Percentiles rank a stretch among this genome's conserved stretches.
Evolutionary conservation across 441 rosid species (phyloP).

Genomic region (Erodium moschatum): DNA sequence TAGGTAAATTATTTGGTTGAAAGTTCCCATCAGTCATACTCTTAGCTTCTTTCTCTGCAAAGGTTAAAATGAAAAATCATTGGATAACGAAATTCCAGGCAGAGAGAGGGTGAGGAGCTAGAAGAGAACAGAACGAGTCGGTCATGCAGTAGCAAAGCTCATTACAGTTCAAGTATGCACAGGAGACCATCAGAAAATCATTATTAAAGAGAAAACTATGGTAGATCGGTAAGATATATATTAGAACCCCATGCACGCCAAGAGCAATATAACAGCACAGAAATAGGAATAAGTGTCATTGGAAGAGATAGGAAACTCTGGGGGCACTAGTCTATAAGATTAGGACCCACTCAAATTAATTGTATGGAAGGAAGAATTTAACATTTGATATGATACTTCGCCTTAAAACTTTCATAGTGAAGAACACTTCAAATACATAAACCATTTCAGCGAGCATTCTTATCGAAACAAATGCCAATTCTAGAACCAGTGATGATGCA

Average conservation of each 20-base stretch:
- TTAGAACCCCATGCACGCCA: not conserved
- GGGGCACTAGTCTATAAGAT: not conserved
- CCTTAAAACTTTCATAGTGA: not conserved
- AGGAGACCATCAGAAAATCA: not conserved
- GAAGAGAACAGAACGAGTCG: not conserved
- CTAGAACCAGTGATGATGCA: not conserved
- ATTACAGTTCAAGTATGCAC: not conserved
- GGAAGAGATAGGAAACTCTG: not conserved
- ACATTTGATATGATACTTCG: not conserved
- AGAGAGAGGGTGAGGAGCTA: not conserved
- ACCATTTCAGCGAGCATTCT: not conserved
- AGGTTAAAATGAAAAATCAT: constrained; percentile 19
- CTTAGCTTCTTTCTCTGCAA: constrained; percentile 51
- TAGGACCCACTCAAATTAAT: not conserved
- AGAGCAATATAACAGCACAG: not conserved
- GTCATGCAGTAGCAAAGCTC: constrained; percentile 2
- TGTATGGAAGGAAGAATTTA: not conserved
- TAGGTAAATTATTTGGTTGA: constrained; percentile 30
- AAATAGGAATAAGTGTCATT: not conserved
- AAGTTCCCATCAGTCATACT: constrained; percentile 32
- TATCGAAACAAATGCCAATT: not conserved
- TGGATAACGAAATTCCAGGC: constrained; percentile 8
- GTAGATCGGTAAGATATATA: not conserved
- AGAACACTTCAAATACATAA: not conserved
- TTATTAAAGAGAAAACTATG: not conserved